Evolutionary conservation across 768 basidiomycete species (phyloP), one percentile per base, ranked within the genome.

Genomic region (Guyanaporus albipodus): DNA sequence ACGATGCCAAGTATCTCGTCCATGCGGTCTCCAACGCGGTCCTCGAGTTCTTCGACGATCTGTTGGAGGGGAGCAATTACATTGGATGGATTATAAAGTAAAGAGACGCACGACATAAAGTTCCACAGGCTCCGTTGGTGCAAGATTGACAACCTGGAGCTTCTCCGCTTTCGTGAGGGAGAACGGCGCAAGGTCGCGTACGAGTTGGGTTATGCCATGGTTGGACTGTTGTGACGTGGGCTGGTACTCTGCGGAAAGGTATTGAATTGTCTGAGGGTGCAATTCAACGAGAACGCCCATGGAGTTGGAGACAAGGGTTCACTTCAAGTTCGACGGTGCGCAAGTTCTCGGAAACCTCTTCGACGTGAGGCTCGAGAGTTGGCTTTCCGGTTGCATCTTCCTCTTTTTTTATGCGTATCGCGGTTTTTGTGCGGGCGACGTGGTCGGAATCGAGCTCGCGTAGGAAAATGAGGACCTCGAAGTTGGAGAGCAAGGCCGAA

Each of bases 21-120:
- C 67, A 86, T 82, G 26, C 75, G 70, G 32, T 83, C 76, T 0
- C 83, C 82, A 5, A 92, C 76, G 35, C 93, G 78, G 53, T 88
- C 85, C 65, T 93, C 90, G 3, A 91, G 69, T 64, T 97, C 93
- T 67, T 97, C 94, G 8, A 97, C 80, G 44, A 95, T 86, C 93
- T 96, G 43, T n/a, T 21, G 18, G 35, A 18, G 28, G 17, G n/a
- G 31, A 6, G 24, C 3, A 17, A 23, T 52, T n/a, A n/a, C n/a
- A n/a, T n/a, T n/a, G 47, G 44, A 45, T 24, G 37, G 15, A 37
- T 3, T 38, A 24, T 4, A 1, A 3, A 26, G 14, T n/a, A 24
- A 26, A 19, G 42, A 28, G 23, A 77, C 90, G 37, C 54, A 94
- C 92, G 46, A 90, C 86, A 59, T 96, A 94, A 21, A 96, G 79